phyloP scores from a whole-genome alignment of 768 basidiomycete genomes.

The Gelatoporia subvermispora region DNA sequence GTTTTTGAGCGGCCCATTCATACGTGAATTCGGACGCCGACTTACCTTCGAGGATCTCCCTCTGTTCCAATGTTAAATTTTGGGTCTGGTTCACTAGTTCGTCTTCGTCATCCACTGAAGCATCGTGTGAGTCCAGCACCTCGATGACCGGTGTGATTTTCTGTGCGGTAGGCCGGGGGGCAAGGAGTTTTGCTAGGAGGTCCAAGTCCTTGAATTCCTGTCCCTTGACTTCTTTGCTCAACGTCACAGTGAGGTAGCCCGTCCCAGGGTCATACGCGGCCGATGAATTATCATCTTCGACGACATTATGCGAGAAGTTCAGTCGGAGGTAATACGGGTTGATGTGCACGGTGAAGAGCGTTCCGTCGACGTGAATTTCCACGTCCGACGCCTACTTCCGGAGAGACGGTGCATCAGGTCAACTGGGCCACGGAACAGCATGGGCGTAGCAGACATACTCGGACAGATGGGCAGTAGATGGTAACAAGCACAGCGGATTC shows the following conservation, averaged over 20 bases:
- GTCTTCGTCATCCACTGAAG: conserved; percentile 20
- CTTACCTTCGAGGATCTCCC: conserved; percentile 54
- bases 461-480: conserved; percentile 32
- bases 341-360: conserved; percentile 66
- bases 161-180: conserved; percentile 47
- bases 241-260: conserved; percentile 71
- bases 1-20: not conserved
- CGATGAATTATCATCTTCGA: conserved; percentile 63
- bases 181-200: conserved; percentile 70
- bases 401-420: conserved; percentile 2
- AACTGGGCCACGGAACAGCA: not conserved
- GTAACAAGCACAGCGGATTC: conserved; percentile 25
- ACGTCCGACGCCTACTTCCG: conserved; percentile 69
- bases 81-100: conserved; percentile 41
- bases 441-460: conserved; percentile 21
- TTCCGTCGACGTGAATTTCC: conserved; percentile 72
- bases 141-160: conserved; percentile 45
- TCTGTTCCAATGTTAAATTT: conserved; percentile 43
- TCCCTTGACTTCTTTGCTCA: conserved; percentile 64
- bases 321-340: conserved; percentile 84
- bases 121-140: conserved; percentile 35
- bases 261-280: conserved; percentile 72
- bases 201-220: conserved; percentile 75
- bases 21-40: not conserved
- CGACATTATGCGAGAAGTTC: conserved; percentile 60